Evolutionary conservation across 1,139 yeast species (phyloP).

Genomic region (Debaryomycetaceae sp.): DNA sequence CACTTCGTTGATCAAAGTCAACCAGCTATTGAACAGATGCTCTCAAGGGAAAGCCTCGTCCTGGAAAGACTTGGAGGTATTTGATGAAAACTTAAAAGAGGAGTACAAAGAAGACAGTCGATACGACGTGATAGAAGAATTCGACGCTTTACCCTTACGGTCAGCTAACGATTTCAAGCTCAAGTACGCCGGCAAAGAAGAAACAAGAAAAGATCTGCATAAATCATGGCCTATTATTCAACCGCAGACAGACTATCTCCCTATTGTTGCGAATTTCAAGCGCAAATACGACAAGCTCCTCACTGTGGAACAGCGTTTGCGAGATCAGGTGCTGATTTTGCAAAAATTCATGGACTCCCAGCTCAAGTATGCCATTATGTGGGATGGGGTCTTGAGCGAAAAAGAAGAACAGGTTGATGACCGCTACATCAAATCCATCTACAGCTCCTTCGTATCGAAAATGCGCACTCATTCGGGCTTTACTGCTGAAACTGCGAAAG

Average conservation of each 20-base stretch:
- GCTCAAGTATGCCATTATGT: conserved; percentile 12
- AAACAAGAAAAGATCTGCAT: neutral
- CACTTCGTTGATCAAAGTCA: conserved; percentile 15
- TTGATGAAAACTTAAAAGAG: conserved; percentile 1
- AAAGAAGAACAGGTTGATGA: conserved; percentile 5
- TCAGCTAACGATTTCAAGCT: conserved; percentile 4
- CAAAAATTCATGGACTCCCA: conserved; percentile 13
- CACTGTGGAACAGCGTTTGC: conserved; percentile 5
- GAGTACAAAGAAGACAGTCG: neutral
- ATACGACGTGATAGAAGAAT: neutral
- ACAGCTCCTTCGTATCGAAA: conserved; percentile 16
- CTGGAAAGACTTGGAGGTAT: conserved; percentile 13
- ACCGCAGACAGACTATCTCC: neutral
- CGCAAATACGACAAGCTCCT: conserved; percentile 7
- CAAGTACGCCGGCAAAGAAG: conserved; percentile 2
- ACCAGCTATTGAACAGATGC: conserved; percentile 12
- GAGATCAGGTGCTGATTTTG: conserved; percentile 3
- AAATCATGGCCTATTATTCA: neutral
- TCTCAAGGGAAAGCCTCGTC: conserved; percentile 7
- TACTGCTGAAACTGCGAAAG: conserved; percentile 9
- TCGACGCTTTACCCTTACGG: conserved; percentile 1
- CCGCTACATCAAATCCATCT: conserved; percentile 15
- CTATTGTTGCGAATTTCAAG: conserved; percentile 6
- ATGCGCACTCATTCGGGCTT: conserved; percentile 10
- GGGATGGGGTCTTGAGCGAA: conserved; percentile 16